Base-by-base conservation (phyloP, 306 rosid species). In the Vigna radiata region DNA sequence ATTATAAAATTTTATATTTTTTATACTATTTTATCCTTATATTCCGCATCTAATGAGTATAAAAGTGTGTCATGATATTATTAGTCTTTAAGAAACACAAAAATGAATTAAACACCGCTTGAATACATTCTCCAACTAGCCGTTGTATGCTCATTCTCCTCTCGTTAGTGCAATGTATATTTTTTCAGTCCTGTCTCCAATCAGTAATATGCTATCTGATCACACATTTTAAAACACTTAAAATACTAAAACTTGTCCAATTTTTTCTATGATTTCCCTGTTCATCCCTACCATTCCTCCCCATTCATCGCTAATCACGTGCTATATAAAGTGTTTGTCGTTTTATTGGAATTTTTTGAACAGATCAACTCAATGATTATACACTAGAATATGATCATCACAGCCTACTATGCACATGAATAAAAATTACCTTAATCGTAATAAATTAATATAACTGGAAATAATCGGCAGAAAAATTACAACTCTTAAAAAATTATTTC, bases 301-400 rank as follows among this genome's bases (percentile, higher is more conserved):
- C 52, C 70, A 4, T 65, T 41, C 5, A 18, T 65, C 50, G 52
- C 52, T 18, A 19, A 43, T 65, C 70, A 65, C 48, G 70, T 65
- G 70, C 16, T 3, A 2, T 9, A 41, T 64, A 16, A n/a, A 41
- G 33, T 37, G 9, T 65, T 65, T 65, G 33, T 65, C 52, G 33
- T 65, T 65, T 60, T 41, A 65, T 41, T 65, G 6, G 5, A 65
- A 39, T 10, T 17, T 65, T 65, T 41, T 17, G 2, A 39, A 10
- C 10, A 17, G 17, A 65, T 18, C 23, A 37, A 63, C 49, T 63
- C 13, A 8, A 18, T 39, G 33, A 65, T 17, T 65, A 10, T 37
- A 62, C 33, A 16, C 44, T 16, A 6, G 3, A 33, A 7, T 12
- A 5, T 64, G 1, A 25, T 25, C 27, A 25, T 25, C 27, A 25